Evolutionary conservation across 1,284 basidiomycete genomes (phyloP).

Genomic region (Agaricales sp.): DNA sequence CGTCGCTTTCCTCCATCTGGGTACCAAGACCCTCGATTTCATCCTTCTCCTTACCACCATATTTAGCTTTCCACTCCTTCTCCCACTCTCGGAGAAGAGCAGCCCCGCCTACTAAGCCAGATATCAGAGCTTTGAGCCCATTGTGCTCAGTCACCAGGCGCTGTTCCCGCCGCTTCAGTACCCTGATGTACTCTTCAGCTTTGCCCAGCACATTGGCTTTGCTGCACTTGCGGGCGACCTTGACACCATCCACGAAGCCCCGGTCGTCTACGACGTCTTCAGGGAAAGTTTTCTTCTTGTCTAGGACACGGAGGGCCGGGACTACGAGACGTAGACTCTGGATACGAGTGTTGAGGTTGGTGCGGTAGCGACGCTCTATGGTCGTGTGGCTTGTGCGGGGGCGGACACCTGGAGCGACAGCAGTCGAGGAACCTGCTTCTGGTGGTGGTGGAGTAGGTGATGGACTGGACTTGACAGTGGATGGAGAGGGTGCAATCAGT

Average conservation of each 20-base stretch:
- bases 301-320: constrained; percentile 69
- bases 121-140: constrained; percentile 56
- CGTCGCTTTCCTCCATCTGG: constrained; percentile 43
- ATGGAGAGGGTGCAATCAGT: neutral
- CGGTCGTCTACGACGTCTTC: constrained; percentile 56
- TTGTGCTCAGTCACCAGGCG: constrained; percentile 64
- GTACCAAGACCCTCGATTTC: constrained; percentile 43
- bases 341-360: constrained; percentile 85
- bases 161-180: constrained; percentile 63
- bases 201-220: constrained; percentile 79
- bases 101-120: constrained; percentile 60
- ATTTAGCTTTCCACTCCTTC: constrained; percentile 54
- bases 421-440: neutral
- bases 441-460: neutral
- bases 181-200: constrained; percentile 75
- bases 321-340: constrained; percentile 75
- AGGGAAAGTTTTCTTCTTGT: constrained; percentile 28
- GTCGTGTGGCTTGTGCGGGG: constrained; percentile 88
- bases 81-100: constrained; percentile 66
- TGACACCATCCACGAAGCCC: constrained; percentile 74
- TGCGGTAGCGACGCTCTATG: constrained; percentile 83
- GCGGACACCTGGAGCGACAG: constrained; percentile 26
- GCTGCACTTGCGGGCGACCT: constrained; percentile 73
- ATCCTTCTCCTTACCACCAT: constrained; percentile 67
- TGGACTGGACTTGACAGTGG: neutral